Conservation (phyloP, 805 yeast species). For the Kodamaea fukazawae region DNA sequence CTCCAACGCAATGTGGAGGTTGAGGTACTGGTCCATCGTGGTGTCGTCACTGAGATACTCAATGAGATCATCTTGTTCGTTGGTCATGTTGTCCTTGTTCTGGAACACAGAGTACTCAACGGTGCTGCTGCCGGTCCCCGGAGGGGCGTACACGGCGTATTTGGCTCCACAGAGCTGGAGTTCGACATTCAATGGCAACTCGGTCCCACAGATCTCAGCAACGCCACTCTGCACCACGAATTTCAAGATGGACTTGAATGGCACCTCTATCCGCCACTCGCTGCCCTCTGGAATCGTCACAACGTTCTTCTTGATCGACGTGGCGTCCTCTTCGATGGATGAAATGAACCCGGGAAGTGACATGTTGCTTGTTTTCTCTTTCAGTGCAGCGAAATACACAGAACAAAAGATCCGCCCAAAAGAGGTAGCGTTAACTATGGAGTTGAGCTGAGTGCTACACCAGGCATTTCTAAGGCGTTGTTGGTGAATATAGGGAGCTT, state of each 20-base stretch:
- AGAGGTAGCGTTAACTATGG: no score
- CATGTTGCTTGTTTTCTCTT: conserved; percentile 9
- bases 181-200: conserved; percentile 69
- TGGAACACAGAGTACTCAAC: conserved; percentile 43
- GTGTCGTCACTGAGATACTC: conserved; percentile 74
- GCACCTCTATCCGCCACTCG: conserved; percentile 80
- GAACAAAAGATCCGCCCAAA: no score
- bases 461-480: no score
- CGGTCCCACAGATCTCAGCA: conserved; percentile 93
- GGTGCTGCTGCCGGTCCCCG: conserved; percentile 59
- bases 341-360: conserved; percentile 20
- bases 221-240: conserved; percentile 60
- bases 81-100: conserved; percentile 25
- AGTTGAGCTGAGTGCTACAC: no score
- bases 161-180: conserved; percentile 37
- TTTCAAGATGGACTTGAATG: conserved; percentile 46
- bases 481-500: no score
- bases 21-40: conserved; percentile 59
- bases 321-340: conserved; percentile 11
- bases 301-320: conserved; percentile 3
- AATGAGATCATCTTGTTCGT: conserved; percentile 39
- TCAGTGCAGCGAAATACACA: no score
- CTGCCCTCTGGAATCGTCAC: conserved; percentile 36
- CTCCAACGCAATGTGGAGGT: conserved; percentile 75
- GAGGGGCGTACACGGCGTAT: conserved; percentile 35